Conservation (phyloP, 1,284 basidiomycete species). For the Tranzscheliella williamsii region DNA sequence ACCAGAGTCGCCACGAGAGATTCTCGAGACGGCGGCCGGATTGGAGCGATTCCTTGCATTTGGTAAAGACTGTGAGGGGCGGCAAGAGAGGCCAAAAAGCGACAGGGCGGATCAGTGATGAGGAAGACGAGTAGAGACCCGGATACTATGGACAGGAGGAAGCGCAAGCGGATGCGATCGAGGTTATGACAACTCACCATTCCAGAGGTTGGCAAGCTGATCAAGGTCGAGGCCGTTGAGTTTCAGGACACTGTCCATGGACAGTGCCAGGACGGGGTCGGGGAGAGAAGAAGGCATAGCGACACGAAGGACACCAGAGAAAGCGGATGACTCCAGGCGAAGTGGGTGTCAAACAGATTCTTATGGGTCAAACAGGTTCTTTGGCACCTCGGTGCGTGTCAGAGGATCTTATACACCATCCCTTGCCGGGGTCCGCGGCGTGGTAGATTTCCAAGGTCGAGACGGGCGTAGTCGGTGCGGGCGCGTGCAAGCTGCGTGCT, state of each 20-base stretch:
- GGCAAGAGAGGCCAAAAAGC: not conserved
- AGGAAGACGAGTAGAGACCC: too few relatives aligned
- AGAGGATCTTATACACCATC: too few relatives aligned
- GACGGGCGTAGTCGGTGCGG: too few relatives aligned
- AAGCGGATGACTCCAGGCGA: too few relatives aligned
- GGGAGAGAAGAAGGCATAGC: slow-evolving; percentile 35
- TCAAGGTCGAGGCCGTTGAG: slow-evolving; percentile 45
- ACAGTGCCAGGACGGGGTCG: slow-evolving; percentile 49
- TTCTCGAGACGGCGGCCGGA: slow-evolving; percentile 80
- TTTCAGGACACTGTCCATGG: slow-evolving; percentile 45
- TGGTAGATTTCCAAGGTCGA: too few relatives aligned
- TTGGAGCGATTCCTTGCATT: slow-evolving; percentile 76
- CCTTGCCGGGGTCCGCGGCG: too few relatives aligned
- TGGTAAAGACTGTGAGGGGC: slow-evolving; percentile 72
- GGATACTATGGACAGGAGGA: too few relatives aligned
- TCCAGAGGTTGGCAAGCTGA: slow-evolving; percentile 51
- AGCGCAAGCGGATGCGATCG: not conserved
- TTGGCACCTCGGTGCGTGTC: too few relatives aligned
- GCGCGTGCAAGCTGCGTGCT: too few relatives aligned
- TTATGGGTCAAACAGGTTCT: too few relatives aligned
- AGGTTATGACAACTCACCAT: slow-evolving; percentile 47
- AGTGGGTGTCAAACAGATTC: too few relatives aligned
- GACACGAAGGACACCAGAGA: too few relatives aligned
- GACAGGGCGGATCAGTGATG: not conserved
- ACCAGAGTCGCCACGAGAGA: slow-evolving; percentile 82